Evolutionary conservation across 2,329 filamentous ascomycete species (phyloP).

Genomic region (Colletotrichum sp.): DNA sequence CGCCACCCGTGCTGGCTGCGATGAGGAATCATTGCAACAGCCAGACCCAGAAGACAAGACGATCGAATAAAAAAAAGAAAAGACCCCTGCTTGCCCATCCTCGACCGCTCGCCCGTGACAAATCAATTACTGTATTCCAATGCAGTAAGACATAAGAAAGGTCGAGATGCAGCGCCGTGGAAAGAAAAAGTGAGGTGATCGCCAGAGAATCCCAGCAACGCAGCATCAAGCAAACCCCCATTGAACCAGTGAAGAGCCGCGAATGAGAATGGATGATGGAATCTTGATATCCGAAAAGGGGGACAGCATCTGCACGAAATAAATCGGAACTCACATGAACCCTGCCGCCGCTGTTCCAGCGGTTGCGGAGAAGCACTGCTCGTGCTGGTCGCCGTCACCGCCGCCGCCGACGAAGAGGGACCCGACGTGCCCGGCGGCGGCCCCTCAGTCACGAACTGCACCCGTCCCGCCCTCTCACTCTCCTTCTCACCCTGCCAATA

Average conservation of each 20-base stretch:
- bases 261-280: not conserved
- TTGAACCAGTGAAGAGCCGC: not conserved
- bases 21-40: constrained; percentile 14
- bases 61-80: not conserved
- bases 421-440: constrained; percentile 24
- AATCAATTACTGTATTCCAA: not conserved
- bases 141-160: not conserved
- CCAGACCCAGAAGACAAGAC: not conserved
- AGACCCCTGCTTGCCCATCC: not conserved
- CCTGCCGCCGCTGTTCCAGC: not conserved
- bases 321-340: constrained; percentile 4
- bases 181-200: not conserved
- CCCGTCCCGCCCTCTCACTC: constrained; percentile 31
- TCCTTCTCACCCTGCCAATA: constrained; percentile 53
- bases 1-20: not conserved
- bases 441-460: constrained; percentile 40
- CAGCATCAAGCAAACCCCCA: not conserved
- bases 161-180: not conserved
- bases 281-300: not conserved
- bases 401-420: not conserved
- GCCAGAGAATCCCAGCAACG: not conserved
- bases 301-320: not conserved
- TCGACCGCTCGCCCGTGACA: not conserved
- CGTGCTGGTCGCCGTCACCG: not conserved
- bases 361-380: not conserved